These are phyloP conservation scores for Pseudohalonectria lignicola DNA, from an alignment of 2,329 filamentous ascomycete genomes.

Conservation along the genomic window DNA sequence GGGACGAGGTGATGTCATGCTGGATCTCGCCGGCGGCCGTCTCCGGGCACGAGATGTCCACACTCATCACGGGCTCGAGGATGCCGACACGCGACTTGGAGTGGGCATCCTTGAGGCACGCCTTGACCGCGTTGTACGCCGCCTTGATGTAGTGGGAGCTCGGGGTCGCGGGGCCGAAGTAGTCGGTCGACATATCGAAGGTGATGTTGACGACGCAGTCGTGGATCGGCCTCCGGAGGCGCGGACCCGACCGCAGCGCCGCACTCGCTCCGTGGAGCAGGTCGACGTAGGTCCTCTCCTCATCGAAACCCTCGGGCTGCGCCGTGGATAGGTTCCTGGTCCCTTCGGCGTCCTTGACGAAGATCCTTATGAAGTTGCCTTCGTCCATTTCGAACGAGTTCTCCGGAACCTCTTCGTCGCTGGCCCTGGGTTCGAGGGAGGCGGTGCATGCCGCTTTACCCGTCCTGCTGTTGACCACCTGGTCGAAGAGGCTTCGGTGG, in stretches of 20 bases:
- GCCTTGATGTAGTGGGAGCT: slow-evolving; percentile 59
- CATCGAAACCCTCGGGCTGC: slow-evolving; percentile 32
- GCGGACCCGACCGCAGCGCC: slow-evolving; percentile 74
- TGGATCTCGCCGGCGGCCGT: slow-evolving; percentile 69
- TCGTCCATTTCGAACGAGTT: slow-evolving; percentile 44
- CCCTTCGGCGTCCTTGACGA: slow-evolving; percentile 32
- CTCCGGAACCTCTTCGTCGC: not conserved
- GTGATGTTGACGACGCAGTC: slow-evolving; percentile 60
- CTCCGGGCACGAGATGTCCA: slow-evolving; percentile 78
- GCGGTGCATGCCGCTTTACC: slow-evolving; percentile 70
- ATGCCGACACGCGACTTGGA: slow-evolving; percentile 43
- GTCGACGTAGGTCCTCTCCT: slow-evolving; percentile 40
- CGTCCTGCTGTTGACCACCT: slow-evolving; percentile 66
- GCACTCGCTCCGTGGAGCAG: slow-evolving; percentile 74
- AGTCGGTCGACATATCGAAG: slow-evolving; percentile 53
- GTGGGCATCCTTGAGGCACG: slow-evolving; percentile 54
- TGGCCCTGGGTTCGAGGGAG: slow-evolving; percentile 43
- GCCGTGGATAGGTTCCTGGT: too few relatives aligned
- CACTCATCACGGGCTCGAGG: slow-evolving; percentile 90
- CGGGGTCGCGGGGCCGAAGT: slow-evolving; percentile 53
- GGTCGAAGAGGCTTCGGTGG: slow-evolving; percentile 60
- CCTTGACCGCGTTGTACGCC: slow-evolving; percentile 51
- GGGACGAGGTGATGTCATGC: slow-evolving; percentile 65
- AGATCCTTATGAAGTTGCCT: slow-evolving; percentile 57
- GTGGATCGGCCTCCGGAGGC: slow-evolving; percentile 70